These are phyloP conservation scores for Lachnellula cervina DNA, from an alignment of 2,329 filamentous ascomycete genomes.

Conservation along the genomic window DNA sequence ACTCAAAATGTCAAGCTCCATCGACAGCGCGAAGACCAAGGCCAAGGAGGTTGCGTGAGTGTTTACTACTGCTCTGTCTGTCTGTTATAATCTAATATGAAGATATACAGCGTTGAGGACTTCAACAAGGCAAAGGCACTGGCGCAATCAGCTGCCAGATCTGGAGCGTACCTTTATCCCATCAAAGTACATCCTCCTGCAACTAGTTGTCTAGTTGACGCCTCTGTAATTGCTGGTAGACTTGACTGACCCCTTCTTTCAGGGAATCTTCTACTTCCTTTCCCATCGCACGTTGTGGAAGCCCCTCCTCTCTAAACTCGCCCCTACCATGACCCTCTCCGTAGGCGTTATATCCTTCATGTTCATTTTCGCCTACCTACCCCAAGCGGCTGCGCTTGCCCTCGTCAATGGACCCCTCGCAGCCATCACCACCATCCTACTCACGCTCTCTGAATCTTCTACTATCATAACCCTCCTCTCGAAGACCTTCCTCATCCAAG, in stretches of 20 bases:
- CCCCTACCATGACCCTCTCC: constrained; percentile 64
- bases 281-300: constrained; percentile 53
- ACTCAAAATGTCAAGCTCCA: constrained; percentile 19
- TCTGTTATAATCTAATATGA: constrained; percentile 5
- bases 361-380: constrained; percentile 83
- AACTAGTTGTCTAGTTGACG: no score
- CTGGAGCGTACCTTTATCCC: constrained; percentile 80
- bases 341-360: constrained; percentile 68
- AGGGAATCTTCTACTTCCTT: constrained; percentile 57
- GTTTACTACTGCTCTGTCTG: not conserved
- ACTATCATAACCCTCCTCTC: constrained; percentile 53
- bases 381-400: constrained; percentile 76
- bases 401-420: constrained; percentile 82
- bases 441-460: constrained; percentile 60
- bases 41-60: constrained; percentile 33
- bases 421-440: constrained; percentile 64
- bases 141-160: constrained; percentile 65
- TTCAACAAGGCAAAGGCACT: constrained; percentile 60
- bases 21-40: constrained; percentile 27
- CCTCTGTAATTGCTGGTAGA: not conserved
- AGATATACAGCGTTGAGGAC: constrained; percentile 58
- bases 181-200: constrained; percentile 50
- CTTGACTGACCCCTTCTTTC: constrained; percentile 2
- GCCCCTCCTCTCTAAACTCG: constrained; percentile 50
- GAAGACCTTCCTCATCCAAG: constrained; percentile 71